Conservation (phyloP, 805 yeast species). For the Suhomyces tanzawaensis region DNA sequence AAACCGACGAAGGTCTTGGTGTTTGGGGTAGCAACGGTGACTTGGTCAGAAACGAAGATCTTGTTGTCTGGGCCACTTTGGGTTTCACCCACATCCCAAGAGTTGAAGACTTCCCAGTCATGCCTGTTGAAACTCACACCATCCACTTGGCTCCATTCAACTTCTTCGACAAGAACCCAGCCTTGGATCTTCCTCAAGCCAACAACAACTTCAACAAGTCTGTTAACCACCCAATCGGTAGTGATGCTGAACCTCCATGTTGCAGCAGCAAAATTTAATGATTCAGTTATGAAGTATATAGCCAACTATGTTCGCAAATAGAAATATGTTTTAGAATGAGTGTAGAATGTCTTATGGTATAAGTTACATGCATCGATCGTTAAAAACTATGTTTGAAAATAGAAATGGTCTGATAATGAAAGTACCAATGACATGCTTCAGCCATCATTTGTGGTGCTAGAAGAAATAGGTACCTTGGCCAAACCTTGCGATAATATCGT, state of each 20-base stretch:
- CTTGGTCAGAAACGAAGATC: slow-evolving; percentile 67
- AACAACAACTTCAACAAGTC: slow-evolving; percentile 68
- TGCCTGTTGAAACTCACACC: slow-evolving; percentile 77
- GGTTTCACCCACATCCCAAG: slow-evolving; percentile 82
- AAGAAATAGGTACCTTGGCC: too few species aligned
- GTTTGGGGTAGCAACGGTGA: slow-evolving; percentile 69
- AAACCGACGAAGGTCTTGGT: slow-evolving; percentile 65
- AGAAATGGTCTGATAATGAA: too few species aligned
- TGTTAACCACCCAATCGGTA: slow-evolving; percentile 29
- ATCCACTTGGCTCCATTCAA: slow-evolving; percentile 67
- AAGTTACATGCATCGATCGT: too few species aligned
- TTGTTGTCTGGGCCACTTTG: slow-evolving; percentile 78
- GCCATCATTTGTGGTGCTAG: too few species aligned
- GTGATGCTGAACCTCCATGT: slow-evolving; percentile 24
- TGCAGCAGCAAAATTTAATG: slow-evolving; percentile 36
- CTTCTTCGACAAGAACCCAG: slow-evolving; percentile 76
- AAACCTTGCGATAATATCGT: too few species aligned
- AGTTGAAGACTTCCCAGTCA: slow-evolving; percentile 85
- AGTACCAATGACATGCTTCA: too few species aligned
- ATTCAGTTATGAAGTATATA: too few species aligned
- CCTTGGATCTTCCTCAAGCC: slow-evolving; percentile 73
- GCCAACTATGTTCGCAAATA: too few species aligned
- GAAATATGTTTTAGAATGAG: too few species aligned
- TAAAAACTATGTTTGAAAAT: too few species aligned
- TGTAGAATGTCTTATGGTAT: too few species aligned